Base-by-base conservation (phyloP, 2,329 filamentous ascomycete genomes). In the Cyphellophora attinorum region DNA sequence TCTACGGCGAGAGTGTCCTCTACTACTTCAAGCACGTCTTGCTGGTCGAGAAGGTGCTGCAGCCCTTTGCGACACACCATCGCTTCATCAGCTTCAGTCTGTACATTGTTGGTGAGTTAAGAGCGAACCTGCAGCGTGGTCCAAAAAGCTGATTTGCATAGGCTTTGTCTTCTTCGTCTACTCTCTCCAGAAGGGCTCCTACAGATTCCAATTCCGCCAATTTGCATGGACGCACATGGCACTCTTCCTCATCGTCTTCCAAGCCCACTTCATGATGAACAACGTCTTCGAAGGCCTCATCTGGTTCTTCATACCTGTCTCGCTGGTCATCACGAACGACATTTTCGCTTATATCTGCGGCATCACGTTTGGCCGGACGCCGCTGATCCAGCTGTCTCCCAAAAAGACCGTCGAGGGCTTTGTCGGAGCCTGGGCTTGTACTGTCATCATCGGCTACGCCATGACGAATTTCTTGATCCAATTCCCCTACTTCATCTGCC, bases 1-100 rank as follows among this genome's bases (percentile, higher is more conserved):
- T 98, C 33, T 98, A 98, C 57, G 91, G 91, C 55, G 91, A 98
- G 65, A 95, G 85, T 52, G 89, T 98, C 54, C 94, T 98, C 54
- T 98, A 98, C 67, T 98, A 98, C 65, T 98, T 98, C 66, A 98
- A 98, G 72, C 91, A 98, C 58, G 89, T 98, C 48, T 79, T 98
- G 28, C 67, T 98, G 39, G 88, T 98, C 29, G 91, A 98, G 62
- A 85, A 82, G 60, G 83, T 96, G 29, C 69, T 98, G 42, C 68
- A 95, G 38, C 91, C 91, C 6, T 78, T 98, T 56, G 88, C 91
- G 35, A 96, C 89, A 11, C 91, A 98, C 65, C 91, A 98, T 59
- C 76, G 91, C 49, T 98, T 98, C 68, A 95, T 98, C 59, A 94
- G 88, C 68, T 96, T 98, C 56, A 82, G 93, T 61, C 83, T 98